Evolutionary conservation across 176 grass and related monocot genomes (phyloP), one percentile per base, ranked within the genome.

Genomic region (Thinopyrum elongatum): DNA sequence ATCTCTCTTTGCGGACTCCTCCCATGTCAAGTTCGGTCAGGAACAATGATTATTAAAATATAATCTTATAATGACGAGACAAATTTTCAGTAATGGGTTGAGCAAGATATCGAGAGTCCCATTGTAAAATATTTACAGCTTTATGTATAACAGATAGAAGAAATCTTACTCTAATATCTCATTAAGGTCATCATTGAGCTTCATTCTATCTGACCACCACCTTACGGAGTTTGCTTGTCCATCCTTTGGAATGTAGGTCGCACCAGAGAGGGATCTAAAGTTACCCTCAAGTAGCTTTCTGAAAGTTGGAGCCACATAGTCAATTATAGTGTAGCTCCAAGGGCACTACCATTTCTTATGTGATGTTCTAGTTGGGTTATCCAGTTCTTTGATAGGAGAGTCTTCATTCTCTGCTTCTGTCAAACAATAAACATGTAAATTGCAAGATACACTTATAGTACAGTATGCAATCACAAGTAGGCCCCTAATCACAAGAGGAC

Each of bases 271-370:
- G 27, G 93, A 95, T 59, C 87, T 10, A 79, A 90, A 88, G 85
- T 98, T 95, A 64, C 86, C 89, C 88, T 90, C 87, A 44, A 98
- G 84, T 58, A 95, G 61, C 42, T 53, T 86, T 85, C n/a, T 98
- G 35, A 94, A 98, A 62, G 88, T 89, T 75, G 95, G 95, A 49
- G 75, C 90, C 34, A 98, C 88, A 73, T 74, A 27, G 10, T 98
- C 91, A 51, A 85, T n/a, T 79, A 95, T 82, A 92, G 53, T 85
- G 59, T 79, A 91, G 41, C 75, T 90, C 95, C 95, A 95, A 35
- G 93, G 95, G 81, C 95, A 95, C 60, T 67, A 66, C 95, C 91
- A 95, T 7, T 86, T 89, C 74, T 89, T 98, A 75, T 87, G 42
- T 51, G 47, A 63, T 44, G 46, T 5, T 19, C 26, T 63, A 14